Evolutionary conservation across 73 alveolate species (phyloP), one percentile per base, ranked within the genome.

Genomic region (Uronychia setigera): DNA sequence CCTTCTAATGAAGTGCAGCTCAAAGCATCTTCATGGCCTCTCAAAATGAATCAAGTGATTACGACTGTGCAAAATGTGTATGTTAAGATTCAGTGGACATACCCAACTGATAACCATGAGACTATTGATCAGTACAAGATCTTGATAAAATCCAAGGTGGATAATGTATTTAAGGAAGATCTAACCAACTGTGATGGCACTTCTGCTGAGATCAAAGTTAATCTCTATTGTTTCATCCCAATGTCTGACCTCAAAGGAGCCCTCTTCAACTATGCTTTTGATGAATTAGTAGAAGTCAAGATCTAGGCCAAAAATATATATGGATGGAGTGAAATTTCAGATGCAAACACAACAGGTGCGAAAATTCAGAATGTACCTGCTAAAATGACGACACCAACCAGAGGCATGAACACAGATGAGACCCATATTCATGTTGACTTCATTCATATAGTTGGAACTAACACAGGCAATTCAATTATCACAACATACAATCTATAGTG

Each of bases 241-340:
- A 81, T 88, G 90, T 29, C 27, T 27, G 74, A n/a, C 26, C 79
- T 88, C 9, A 81, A 82, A 1, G 74, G 60, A 29, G 1, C 89
- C n/a, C 60, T 77, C 19, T 88, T 26, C 79, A 25, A 27, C 74
- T 46, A 81, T 0, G 84, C 83, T 26, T 30, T 60, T 28, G 90
- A 84, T n/a, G 74, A 32, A 58, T 58, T 81, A 13, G 84, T 88
- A 26, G 57, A n/a, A 57, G 94, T 80, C 25, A 74, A 60, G 29
- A 81, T 81, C 29, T 26, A 74, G n/a, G 94, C 94, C 25, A 27
- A 60, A 25, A 88, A 88, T 79, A 28, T 14, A 1, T 35, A 58
- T 26, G 94, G 94, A 32, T 81, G 90, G 89, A 87, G 90, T 46
- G 87, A 33, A 11, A 75, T 27, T 83, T 88, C 94, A 35, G 86